Evolutionary conservation across 148 eudicot species (phyloP), one percentile per base, ranked within the genome.

Genomic region (Rhododendron griersonianum): DNA sequence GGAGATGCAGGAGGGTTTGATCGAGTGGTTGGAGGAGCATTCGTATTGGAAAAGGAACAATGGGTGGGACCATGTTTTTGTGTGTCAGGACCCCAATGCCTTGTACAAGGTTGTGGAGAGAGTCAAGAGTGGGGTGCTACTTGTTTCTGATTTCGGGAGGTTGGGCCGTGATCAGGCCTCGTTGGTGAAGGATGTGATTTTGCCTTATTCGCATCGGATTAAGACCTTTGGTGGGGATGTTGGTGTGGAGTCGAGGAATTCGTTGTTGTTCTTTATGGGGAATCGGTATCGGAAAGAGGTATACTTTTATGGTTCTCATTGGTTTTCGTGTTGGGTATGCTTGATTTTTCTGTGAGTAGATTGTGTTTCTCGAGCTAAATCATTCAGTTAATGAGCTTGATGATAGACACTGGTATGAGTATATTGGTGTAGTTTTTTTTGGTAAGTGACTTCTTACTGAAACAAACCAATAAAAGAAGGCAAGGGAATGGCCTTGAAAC

Each of bases 121-220:
- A 89, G 92, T 97, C 88, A 94, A 91, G 90, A 97, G 91, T 87
- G 95, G 92, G 73, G 91, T 97, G 55, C 84, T 97, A 81, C 87
- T 97, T 44, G 93, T 97, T 90, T 97, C 99, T 14, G 99, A 97
- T 93, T 97, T 97, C n/a, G 99, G 99, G 69, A 92, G 98, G 89
- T 87, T 97, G 88, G 91, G 90, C 28, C 84, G 78, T 61, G 91
- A 91, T 85, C 98, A 94, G 87, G 98, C 92, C 25, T 97, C 99
- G 7, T 88, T 97, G 77, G 95, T 95, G 37, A 97, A 97, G 86
- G 99, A 97, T 92, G 93, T 95, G 65, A 94, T 97, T 30, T 86
- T 97, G 89, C 99, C 99, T 0, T 97, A 97, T 88, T 94, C 96
- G 9, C 98, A 97, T 88, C 90, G 98, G 86, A 94, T 97, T 69